phyloP scores from a whole-genome alignment of 192 early-diverging fungal species.

The Gaertneriomyces semiglobifer region DNA sequence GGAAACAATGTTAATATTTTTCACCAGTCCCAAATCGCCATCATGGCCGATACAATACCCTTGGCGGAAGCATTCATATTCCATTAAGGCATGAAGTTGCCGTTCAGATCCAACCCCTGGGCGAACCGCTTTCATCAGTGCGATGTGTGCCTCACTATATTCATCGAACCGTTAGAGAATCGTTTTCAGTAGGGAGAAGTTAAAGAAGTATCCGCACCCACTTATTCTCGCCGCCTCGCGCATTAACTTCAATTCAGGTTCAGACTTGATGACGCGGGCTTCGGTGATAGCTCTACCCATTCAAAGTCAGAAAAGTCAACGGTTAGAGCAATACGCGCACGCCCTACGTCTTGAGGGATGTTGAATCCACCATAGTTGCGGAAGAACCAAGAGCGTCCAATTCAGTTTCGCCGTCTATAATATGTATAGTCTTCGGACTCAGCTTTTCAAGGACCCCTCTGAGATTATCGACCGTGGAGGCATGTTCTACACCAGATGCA shows the following conservation, averaged over 20 bases:
- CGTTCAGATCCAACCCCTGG: slow-evolving; percentile 64
- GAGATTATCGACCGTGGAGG: slow-evolving; percentile 60
- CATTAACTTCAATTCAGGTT: slow-evolving; percentile 71
- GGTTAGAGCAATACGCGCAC: background rate
- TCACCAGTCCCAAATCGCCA: background rate
- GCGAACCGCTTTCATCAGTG: slow-evolving; percentile 66
- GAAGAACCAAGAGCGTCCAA: slow-evolving; percentile 12
- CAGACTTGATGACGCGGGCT: slow-evolving; percentile 76
- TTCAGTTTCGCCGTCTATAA: slow-evolving; percentile 38
- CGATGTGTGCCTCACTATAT: slow-evolving; percentile 66
- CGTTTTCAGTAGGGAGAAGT: background rate
- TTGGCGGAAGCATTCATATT: slow-evolving; percentile 63
- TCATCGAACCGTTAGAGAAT: background rate
- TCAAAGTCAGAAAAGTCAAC: slow-evolving; percentile 23
- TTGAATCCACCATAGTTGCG: slow-evolving; percentile 8
- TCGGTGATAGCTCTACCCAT: slow-evolving; percentile 62
- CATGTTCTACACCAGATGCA: slow-evolving; percentile 69
- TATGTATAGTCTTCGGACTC: slow-evolving; percentile 37
- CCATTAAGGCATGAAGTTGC: slow-evolving; percentile 75
- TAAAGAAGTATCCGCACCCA: slow-evolving; percentile 5
- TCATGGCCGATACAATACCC: slow-evolving; percentile 28
- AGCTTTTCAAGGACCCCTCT: slow-evolving; percentile 42
- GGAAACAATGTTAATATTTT: background rate
- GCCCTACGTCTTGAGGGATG: background rate
- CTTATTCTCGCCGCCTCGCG: slow-evolving; percentile 75